Percentiles rank a stretch among this genome's conserved stretches.
phyloP scores from a whole-genome alignment of 192 early-diverging fungal genomes.

The Ambispora gerdemannii region DNA sequence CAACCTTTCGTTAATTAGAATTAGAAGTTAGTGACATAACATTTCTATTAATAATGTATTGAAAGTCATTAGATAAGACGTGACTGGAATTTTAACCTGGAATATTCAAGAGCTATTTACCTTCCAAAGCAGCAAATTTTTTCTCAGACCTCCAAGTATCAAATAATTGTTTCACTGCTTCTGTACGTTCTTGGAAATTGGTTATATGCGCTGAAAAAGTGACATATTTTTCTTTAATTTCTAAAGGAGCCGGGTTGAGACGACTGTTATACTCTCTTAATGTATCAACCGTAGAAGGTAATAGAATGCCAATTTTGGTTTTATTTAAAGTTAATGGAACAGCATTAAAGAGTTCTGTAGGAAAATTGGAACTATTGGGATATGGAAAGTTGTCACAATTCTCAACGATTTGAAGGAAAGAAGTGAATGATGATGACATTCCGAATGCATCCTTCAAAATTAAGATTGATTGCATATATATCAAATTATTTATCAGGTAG shows the following conservation, averaged over 20 bases:
- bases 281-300: conserved; percentile 29
- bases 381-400: conserved; percentile 52
- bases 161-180: conserved; percentile 38
- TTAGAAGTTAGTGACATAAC: no score
- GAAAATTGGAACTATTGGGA: conserved; percentile 25
- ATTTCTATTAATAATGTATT: no score
- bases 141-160: conserved; percentile 40
- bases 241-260: conserved; percentile 35
- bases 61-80: no score
- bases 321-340: conserved; percentile 39
- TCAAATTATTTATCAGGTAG: no score
- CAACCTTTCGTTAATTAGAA: conserved; percentile 55
- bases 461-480: no score
- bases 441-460: no score
- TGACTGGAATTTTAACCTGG: not conserved
- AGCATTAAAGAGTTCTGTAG: conserved; percentile 1
- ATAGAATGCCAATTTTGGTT: conserved; percentile 42
- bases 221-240: conserved; percentile 37
- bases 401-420: conserved; percentile 43
- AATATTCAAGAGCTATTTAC: not conserved
- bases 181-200: conserved; percentile 32
- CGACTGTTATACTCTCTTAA: conserved; percentile 40
- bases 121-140: conserved; percentile 29
- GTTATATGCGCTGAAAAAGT: conserved; percentile 39
- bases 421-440: no score